Evolutionary conservation across 148 eudicot species (phyloP).

Genomic region (Polygonum maritimum): DNA sequence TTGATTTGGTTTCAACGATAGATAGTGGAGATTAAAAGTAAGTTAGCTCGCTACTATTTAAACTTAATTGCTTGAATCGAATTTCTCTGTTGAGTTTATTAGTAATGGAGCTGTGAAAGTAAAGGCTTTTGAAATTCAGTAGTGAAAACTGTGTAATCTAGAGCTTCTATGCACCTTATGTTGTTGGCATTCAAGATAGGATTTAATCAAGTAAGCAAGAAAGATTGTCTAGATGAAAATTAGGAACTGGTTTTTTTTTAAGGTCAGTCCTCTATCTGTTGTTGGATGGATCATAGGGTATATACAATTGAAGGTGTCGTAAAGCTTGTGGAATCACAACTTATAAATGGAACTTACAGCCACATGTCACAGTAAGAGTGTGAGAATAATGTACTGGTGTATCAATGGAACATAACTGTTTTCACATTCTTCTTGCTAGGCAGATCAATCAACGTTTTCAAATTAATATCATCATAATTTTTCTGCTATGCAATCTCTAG

Average conservation of each 20-base stretch:
- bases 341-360: no score
- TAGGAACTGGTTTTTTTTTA: neutral
- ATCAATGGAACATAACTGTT: no score
- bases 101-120: neutral
- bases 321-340: neutral
- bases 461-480: neutral
- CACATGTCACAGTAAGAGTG: neutral
- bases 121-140: neutral
- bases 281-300: neutral
- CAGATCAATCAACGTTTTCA: no score
- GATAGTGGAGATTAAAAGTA: conserved; percentile 95
- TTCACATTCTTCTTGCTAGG: no score
- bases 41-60: conserved; percentile 14
- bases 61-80: neutral
- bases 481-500: neutral
- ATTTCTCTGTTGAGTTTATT: neutral
- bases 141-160: neutral
- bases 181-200: neutral
- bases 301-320: neutral
- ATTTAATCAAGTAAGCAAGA: neutral
- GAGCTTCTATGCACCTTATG: neutral
- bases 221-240: neutral
- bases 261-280: neutral
- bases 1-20: conserved; percentile 94
- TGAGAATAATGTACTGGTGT: neutral